A percentile compares a stretch with the other conserved stretches of the same genome.
Evolutionary conservation across 768 basidiomycete species (phyloP).

Genomic region (Mycena alexandri): DNA sequence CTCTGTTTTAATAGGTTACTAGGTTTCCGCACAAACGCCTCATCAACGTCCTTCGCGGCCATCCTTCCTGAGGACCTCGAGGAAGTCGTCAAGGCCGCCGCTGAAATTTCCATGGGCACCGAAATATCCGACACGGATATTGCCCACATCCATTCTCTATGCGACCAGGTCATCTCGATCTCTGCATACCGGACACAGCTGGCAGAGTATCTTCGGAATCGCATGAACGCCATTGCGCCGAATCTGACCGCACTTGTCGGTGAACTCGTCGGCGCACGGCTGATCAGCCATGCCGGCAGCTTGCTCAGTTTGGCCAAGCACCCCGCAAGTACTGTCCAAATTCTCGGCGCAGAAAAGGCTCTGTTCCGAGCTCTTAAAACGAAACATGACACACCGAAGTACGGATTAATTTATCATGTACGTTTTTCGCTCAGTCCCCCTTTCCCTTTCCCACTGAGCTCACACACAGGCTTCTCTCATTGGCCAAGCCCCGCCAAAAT

Average conservation of each 20-base stretch:
- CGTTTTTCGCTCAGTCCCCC: constrained; percentile 41
- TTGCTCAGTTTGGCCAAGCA: constrained; percentile 96
- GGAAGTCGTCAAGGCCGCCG: constrained; percentile 92
- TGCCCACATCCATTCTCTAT: constrained; percentile 95
- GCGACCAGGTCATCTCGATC: constrained; percentile 98
- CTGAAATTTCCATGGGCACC: constrained; percentile 99
- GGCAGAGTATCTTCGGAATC: constrained; percentile 95
- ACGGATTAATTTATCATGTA: constrained; percentile 99
- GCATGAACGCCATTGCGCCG: constrained; percentile 98
- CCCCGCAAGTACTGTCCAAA: constrained; percentile 98
- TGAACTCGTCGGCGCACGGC: constrained; percentile 91
- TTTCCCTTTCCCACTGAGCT: constrained; percentile 12
- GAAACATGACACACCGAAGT: constrained; percentile 99
- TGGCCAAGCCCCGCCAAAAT: constrained; percentile 96
- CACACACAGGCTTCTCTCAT: constrained; percentile 85
- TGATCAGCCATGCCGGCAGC: constrained; percentile 97
- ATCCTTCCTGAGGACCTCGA: constrained; percentile 98
- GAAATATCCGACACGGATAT: constrained; percentile 98
- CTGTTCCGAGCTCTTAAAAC: constrained; percentile 98
- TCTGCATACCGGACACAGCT: constrained; percentile 95
- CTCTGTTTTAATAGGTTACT: constrained; percentile 9
- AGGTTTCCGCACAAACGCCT: constrained; percentile 97
- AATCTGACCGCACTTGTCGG: constrained; percentile 94
- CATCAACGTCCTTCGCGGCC: constrained; percentile 85
- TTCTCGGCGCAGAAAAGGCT: constrained; percentile 98